Evolutionary conservation across 345 rosid genomes (phyloP).

Genomic region (Rhizophora mangle): DNA sequence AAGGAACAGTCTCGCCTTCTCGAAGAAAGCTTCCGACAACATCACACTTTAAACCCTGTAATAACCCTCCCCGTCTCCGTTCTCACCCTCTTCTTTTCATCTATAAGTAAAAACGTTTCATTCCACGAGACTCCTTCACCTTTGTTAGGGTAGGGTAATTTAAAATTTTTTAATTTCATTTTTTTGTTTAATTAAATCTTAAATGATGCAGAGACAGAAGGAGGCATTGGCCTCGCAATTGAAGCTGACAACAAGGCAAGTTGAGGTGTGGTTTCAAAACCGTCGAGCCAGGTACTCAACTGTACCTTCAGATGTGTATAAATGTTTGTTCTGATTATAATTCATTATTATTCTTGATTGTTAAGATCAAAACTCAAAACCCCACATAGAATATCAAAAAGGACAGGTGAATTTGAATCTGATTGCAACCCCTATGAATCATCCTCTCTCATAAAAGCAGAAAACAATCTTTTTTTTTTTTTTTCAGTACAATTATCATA

Average conservation of each 20-base stretch:
- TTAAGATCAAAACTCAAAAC: conserved; percentile 10
- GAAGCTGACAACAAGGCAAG: conserved; percentile 86
- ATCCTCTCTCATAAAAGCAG: conserved; percentile 1
- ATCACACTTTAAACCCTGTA: conserved; percentile 66
- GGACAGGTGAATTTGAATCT: conserved; percentile 2
- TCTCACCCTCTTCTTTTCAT: not conserved
- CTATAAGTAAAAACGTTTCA: not conserved
- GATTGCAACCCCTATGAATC: not conserved
- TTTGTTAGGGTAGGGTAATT: not conserved
- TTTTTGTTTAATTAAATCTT: not conserved
- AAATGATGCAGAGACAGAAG: conserved; percentile 73
- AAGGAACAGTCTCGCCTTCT: conserved; percentile 94
- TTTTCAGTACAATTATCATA: no score
- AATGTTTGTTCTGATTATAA: no score
- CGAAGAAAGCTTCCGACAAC: conserved; percentile 90
- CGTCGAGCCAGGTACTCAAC: conserved; percentile 90
- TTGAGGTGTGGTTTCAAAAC: conserved; percentile 99
- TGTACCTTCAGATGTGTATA: not conserved
- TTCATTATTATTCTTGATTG: not conserved
- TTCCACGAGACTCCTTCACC: no score
- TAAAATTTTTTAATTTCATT: not conserved
- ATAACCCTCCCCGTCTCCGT: not conserved
- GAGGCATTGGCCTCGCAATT: conserved; percentile 74
- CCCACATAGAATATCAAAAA: conserved; percentile 11
- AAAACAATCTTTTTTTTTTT: no score